Conservation (phyloP, 805 yeast species). For the Candida ortonii region DNA sequence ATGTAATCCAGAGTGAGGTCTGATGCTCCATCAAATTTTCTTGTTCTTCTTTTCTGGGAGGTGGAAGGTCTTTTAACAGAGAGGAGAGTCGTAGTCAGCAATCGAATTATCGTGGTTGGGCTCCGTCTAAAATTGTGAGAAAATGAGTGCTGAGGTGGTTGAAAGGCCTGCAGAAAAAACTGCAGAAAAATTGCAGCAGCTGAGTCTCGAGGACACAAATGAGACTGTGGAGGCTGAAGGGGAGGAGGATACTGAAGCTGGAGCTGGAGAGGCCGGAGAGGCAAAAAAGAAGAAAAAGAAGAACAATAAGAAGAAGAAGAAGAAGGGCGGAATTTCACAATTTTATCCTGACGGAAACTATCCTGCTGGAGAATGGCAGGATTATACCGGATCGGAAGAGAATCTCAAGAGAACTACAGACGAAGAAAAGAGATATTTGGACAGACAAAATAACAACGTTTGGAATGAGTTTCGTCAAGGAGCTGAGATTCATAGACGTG, state of each 20-base stretch:
- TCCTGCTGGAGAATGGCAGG: slow-evolving; percentile 88
- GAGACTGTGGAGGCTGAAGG: slow-evolving; percentile 15
- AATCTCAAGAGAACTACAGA: slow-evolving; percentile 73
- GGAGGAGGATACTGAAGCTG: slow-evolving; percentile 25
- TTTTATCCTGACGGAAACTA: slow-evolving; percentile 68
- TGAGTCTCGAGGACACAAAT: slow-evolving; percentile 2
- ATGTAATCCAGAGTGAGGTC: no score
- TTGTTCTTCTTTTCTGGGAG: slow-evolving; percentile 3
- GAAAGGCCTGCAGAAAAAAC: slow-evolving; percentile 3
- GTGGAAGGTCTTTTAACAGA: no score
- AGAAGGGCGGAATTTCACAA: slow-evolving; percentile 59
- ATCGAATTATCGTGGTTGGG: no score
- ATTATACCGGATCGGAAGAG: slow-evolving; percentile 59
- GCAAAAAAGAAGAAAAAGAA: slow-evolving; percentile 46
- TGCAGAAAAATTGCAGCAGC: slow-evolving; percentile 10
- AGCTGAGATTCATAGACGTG: slow-evolving; percentile 94
- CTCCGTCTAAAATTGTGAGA: no score
- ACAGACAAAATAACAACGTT: slow-evolving; percentile 55
- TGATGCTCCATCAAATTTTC: no score
- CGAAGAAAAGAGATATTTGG: slow-evolving; percentile 81
- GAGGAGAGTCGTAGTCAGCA: no score
- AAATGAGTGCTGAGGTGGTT: slow-evolving; percentile 2
- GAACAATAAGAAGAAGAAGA: slow-evolving; percentile 58
- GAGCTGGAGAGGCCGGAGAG: slow-evolving; percentile 33
- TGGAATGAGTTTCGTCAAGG: slow-evolving; percentile 94